These are phyloP conservation scores for Scutellaria galericulata DNA, from an alignment of 257 asterid genomes.

Conservation along the genomic window DNA sequence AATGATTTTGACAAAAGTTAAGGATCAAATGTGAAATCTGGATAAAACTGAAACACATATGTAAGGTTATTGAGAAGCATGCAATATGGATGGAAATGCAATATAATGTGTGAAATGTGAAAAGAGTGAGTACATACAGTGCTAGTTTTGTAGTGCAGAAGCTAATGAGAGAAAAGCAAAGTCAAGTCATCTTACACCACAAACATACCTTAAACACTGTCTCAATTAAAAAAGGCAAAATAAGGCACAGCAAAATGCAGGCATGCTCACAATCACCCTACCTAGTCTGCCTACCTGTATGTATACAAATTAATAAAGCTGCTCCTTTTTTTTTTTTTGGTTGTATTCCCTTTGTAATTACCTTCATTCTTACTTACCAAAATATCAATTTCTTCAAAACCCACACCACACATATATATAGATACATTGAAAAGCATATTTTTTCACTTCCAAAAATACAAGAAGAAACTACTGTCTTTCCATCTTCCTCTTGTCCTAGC, in stretches of 20 bases:
- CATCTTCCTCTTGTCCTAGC: conserved; percentile 2
- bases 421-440: conserved; percentile 42
- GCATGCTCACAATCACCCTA: conserved; percentile 32
- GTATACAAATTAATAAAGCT: conserved; percentile 44
- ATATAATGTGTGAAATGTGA: no score
- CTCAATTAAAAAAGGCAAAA: background rate
- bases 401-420: background rate
- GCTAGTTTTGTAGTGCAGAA: no score
- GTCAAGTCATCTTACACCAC: no score
- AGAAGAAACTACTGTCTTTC: conserved; percentile 33
- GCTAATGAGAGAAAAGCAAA: no score
- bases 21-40: no score
- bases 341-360: conserved; percentile 43
- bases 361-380: conserved; percentile 23
- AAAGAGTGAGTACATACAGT: no score
- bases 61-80: no score
- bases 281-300: background rate
- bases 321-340: conserved; percentile 38
- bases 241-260: conserved; percentile 30
- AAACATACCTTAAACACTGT: no score
- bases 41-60: no score
- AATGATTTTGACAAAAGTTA: no score
- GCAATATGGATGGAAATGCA: no score
- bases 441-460: conserved; percentile 40
- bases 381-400: conserved; percentile 24